These are phyloP conservation scores for Cladosporium sphaerospermum DNA, from an alignment of 2,329 filamentous ascomycete genomes.

Conservation along the genomic window DNA sequence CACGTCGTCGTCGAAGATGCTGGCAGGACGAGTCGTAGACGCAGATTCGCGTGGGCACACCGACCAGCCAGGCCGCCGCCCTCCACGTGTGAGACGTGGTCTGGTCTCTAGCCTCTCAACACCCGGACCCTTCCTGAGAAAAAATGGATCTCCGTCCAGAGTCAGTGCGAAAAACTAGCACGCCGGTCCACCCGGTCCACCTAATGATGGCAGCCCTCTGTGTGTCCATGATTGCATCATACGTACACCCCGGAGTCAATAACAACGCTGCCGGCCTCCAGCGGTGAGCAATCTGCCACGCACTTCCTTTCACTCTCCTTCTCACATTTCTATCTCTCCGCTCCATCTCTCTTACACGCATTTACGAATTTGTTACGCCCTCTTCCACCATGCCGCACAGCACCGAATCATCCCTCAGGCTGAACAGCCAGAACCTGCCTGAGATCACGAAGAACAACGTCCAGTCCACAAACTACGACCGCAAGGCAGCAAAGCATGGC, in stretches of 20 bases:
- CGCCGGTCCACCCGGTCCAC: not conserved
- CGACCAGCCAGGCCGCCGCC: not conserved
- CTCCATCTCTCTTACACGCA: not conserved
- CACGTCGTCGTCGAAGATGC: too few species aligned
- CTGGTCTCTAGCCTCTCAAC: not conserved
- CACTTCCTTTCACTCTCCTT: not conserved
- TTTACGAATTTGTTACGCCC: not conserved
- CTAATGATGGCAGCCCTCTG: not conserved
- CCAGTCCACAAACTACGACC: constrained; percentile 40
- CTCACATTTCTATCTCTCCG: not conserved
- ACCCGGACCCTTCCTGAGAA: not conserved
- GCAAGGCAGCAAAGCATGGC: constrained; percentile 45
- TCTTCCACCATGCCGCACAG: constrained; percentile 15
- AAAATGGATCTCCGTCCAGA: too few species aligned
- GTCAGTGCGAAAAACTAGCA: not conserved
- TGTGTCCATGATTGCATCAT: not conserved
- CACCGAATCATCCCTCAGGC: constrained; percentile 33
- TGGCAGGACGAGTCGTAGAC: too few species aligned
- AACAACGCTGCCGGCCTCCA: too few species aligned
- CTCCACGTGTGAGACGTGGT: not conserved
- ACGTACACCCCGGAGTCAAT: not conserved
- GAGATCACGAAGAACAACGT: constrained; percentile 31
- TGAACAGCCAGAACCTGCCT: constrained; percentile 35
- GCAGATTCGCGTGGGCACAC: not conserved
- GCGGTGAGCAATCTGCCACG: too few species aligned